Evolutionary conservation across 768 basidiomycete genomes (phyloP), one percentile per base, ranked within the genome.

Genomic region (Panellus pusillus): DNA sequence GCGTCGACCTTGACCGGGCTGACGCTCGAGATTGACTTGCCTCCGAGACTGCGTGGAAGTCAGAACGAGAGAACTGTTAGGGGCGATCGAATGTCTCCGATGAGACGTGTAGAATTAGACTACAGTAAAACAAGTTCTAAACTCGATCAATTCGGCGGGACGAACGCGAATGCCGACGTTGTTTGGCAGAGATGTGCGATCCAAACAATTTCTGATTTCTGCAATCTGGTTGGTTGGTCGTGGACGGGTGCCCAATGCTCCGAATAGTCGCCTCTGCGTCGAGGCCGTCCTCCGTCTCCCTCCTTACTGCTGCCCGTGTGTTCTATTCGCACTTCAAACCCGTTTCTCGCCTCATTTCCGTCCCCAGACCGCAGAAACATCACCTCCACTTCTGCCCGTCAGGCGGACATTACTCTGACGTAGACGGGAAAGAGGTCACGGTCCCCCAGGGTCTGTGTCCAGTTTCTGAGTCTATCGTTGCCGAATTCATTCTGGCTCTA

Each of bases 341-440:
- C 14, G 13, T 20, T 29, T 36, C 63, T 66, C 42, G 31, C 47
- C 36, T 50, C 28, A 47, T 44, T 15, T 45, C 14, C 40, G 31
- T 58, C 20, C 61, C 9, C 46, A 88, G 88, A 77, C 64, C 79
- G 78, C 57, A 77, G 86, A 55, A 74, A 78, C 31, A 79, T 91
- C 66, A 74, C 86, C 11, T 86, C 90, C 36, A 81, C 86, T 1
- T 79, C 87, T 15, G 69, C 78, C 53, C 77, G 81, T 52, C 79
- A 78, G 63, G 88, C 87, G 41, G 89, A 93, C 61, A 87, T 98
- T 62, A 96, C 93, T 29, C 74, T 98, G 28, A 96, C 94, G 87
- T 98, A 38, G 95, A 99, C 71, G 96, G 96, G 59, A 97, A 95
- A 73, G 89, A 94, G 74, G 94, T 99, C 18, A 94, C 93, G 2